phyloP scores from a whole-genome alignment of 1,284 basidiomycete genomes.

The Leccinum huronense region DNA sequence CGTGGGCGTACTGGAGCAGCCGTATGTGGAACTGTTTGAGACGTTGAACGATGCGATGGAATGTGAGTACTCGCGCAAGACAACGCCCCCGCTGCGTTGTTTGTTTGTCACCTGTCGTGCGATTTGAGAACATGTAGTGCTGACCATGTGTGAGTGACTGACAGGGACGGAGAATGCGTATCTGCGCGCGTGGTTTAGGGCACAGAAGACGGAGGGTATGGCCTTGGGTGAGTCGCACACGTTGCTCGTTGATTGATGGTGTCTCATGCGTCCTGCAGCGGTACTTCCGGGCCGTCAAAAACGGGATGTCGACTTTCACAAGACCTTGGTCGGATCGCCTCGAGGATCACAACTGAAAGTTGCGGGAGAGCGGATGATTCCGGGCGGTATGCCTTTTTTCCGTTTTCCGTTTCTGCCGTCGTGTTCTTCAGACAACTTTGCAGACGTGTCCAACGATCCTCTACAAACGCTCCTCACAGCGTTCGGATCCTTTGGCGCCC shows the following conservation, averaged over 20 bases:
- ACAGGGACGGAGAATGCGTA: conserved; percentile 89
- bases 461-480: conserved; percentile 72
- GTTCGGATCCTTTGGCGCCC: conserved; percentile 65
- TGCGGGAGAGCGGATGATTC: conserved; percentile 72
- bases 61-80: conserved; percentile 50
- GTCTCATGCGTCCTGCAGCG: conserved; percentile 26
- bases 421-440: conserved; percentile 18
- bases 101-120: conserved; percentile 1
- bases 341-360: conserved; percentile 72
- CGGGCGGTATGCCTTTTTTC: conserved; percentile 43
- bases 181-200: conserved; percentile 70
- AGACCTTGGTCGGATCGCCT: conserved; percentile 70
- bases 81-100: conserved; percentile 1
- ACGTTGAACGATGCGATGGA: conserved; percentile 91
- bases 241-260: conserved; percentile 3
- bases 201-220: conserved; percentile 54
- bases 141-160: conserved; percentile 15
- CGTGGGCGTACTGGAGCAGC: conserved; percentile 75
- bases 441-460: conserved; percentile 45
- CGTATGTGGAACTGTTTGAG: conserved; percentile 81
- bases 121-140: conserved; percentile 6
- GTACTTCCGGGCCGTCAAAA: conserved; percentile 60
- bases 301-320: conserved; percentile 46
- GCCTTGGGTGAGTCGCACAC: conserved; percentile 31
- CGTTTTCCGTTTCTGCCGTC: neutral